Percentiles rank a stretch among this genome's conserved stretches.
phyloP scores from a whole-genome alignment of 352 stramenopile genomes.

The Phytophthora meadii region DNA sequence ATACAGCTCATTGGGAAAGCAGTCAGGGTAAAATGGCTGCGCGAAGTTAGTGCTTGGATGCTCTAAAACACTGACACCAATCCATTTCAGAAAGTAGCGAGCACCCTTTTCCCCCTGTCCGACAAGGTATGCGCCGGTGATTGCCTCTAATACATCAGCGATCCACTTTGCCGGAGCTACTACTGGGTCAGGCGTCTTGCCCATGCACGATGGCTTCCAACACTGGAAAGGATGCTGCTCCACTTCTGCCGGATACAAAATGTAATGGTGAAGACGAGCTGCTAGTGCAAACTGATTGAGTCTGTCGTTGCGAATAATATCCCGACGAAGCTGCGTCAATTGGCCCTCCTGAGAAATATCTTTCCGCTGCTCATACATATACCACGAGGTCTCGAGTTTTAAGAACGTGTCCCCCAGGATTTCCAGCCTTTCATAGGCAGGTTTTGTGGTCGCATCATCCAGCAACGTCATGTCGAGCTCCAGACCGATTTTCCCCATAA shows the following conservation, averaged over 20 bases:
- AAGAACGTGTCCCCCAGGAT: constrained; percentile 87
- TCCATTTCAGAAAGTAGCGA: constrained; percentile 80
- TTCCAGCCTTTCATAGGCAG: constrained; percentile 83
- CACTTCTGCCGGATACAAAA: constrained; percentile 78
- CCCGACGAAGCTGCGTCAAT: constrained; percentile 74
- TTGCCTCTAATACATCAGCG: constrained; percentile 83
- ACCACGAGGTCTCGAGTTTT: constrained; percentile 89
- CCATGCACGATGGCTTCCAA: constrained; percentile 91
- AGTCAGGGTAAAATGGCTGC: constrained; percentile 70
- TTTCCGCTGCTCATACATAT: constrained; percentile 76
- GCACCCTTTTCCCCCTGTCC: constrained; percentile 74
- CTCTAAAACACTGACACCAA: constrained; percentile 69
- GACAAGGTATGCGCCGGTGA: constrained; percentile 82
- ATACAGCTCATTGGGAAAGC: constrained; percentile 69
- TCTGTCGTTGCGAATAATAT: constrained; percentile 89
- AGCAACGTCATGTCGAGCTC: constrained; percentile 80
- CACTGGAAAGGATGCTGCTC: constrained; percentile 85
- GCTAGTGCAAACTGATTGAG: constrained; percentile 77
- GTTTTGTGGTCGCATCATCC: constrained; percentile 86
- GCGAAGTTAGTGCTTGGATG: constrained; percentile 49
- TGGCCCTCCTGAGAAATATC: constrained; percentile 79
- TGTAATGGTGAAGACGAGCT: constrained; percentile 74
- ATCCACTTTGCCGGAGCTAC: constrained; percentile 87
- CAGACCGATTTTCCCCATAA: constrained; percentile 82
- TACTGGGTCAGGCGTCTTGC: constrained; percentile 73